Evolutionary conservation across 352 stramenopile species (phyloP), one percentile per base, ranked within the genome.

Genomic region (Plasmopara viticola): DNA sequence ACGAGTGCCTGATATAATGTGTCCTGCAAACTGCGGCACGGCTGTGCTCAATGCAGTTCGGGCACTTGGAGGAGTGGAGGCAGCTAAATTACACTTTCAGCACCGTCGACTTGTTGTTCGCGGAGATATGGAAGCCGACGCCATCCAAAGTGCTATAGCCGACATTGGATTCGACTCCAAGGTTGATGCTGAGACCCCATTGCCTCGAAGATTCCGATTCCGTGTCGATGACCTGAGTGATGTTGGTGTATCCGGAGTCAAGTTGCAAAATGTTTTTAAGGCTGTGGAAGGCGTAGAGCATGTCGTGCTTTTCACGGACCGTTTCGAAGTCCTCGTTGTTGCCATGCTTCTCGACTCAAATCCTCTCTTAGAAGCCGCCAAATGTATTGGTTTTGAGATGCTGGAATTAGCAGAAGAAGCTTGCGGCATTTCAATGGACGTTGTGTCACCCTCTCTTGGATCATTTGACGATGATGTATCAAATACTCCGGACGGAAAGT

Each of bases 1-100:
- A 9, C 56, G 61, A 15, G 72, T 93, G 9, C 59, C 70, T 25
- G 83, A 84, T 17, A 93, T 93, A 76, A 93, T 93, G 80, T 93
- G 83, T 48, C 66, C 76, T 13, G 68, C 64, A 34, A 90, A 88
- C 42, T 93, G 83, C 43, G 83, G 83, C 12, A 69, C 62, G n/a
- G 82, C 80, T 2, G 76, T 93, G 17, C 56, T 92, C 18, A 83
- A 81, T 34, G 73, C 79, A 5, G 50, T 86, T 9, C 66, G 60
- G 0, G 61, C 55, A 39, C 67, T 86, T 13, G 50, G 66, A 33
- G 52, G 68, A 1, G 72, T 91, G 9, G 60, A 84, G 46, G 70
- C 61, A 8, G 74, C 62, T 18, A 71, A 71, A 30, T 47, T 92
- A 13, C 51, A 70, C 4, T 92, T 92, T 34, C 69, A 87, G 9